Evolutionary conservation across 2,329 filamentous ascomycete genomes (phyloP).

Genomic region (Nannizzia gypsea): DNA sequence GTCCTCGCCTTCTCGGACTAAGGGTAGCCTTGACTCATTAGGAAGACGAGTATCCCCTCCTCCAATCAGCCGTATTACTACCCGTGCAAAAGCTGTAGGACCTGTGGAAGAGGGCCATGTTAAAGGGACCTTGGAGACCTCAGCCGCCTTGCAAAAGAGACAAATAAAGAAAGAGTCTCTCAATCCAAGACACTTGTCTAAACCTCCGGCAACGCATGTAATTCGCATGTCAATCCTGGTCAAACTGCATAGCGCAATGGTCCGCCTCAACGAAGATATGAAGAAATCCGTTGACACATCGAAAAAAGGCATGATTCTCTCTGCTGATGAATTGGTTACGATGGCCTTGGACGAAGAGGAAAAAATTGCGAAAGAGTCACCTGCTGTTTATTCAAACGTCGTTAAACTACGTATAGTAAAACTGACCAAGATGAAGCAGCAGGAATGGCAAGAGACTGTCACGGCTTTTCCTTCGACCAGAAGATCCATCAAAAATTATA

Average conservation of each 20-base stretch:
- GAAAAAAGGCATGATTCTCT: constrained; percentile 27
- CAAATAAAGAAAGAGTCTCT: constrained; percentile 31
- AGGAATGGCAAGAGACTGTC: constrained; percentile 58
- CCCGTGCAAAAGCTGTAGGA: not conserved
- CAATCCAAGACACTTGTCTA: constrained; percentile 35
- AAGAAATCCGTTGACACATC: constrained; percentile 23
- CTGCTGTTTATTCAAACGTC: constrained; percentile 65
- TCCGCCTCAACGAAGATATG: constrained; percentile 29
- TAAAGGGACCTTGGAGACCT: not conserved
- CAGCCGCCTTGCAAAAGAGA: constrained; percentile 11
- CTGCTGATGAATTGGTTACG: constrained; percentile 32
- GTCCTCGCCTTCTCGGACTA: constrained; percentile 7
- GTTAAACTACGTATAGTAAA: constrained; percentile 69
- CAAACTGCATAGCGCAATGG: constrained; percentile 35
- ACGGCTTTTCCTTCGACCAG: constrained; percentile 31
- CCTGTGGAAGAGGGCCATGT: not conserved
- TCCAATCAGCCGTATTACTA: constrained; percentile 9
- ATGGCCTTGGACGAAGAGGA: constrained; percentile 58
- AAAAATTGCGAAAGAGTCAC: constrained; percentile 53
- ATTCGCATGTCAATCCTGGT: constrained; percentile 33
- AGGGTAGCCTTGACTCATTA: constrained; percentile 16
- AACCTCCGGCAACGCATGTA: constrained; percentile 33
- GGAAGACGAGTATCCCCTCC: constrained; percentile 23
- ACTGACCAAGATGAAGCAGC: constrained; percentile 61
- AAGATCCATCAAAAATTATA: not conserved